Evolutionary conservation across 2,329 filamentous ascomycete species (phyloP), one percentile per base, ranked within the genome.

Genomic region (Tolypocladium ophioglossoides): DNA sequence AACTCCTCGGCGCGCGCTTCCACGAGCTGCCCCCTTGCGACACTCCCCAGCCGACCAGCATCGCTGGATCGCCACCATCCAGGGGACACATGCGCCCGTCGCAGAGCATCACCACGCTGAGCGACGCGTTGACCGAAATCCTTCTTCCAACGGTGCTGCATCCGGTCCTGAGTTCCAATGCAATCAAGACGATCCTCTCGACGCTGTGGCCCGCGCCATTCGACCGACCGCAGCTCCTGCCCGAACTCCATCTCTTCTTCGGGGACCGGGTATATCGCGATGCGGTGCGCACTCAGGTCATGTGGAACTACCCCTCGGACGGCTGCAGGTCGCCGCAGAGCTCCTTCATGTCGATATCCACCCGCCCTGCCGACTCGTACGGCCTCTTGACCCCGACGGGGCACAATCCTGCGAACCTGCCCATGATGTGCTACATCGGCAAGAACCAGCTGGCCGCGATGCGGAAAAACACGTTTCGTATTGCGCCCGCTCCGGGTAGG

Each of bases 201-300:
- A 74, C 67, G 1, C 63, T 82, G 6, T 83, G 70, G 68, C 72
- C 72, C 18, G 58, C 61, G 7, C 59, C 62, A 5, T 70, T 74
- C 57, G 56, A 55, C 50, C 63, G 59, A 39, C 57, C 64, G 2
- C 61, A 64, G 8, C 59, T 65, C 12, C 53, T 65, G 4, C 67
- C 72, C 3, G 72, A 78, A n/a, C 63, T 82, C 14, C 70, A 74
- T 56, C 58, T 82, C 2, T 75, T 74, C 58, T 82, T 79, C 58
- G 78, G 77, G 30, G 63, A 68, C 20, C 70, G 72, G 34, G 64
- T 70, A 16, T 78, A 76, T 58, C 66, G 66, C 22, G 72, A 72
- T 35, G 72, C 72, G 0, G 71, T 78, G n/a, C 73, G 74, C 46
- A 69, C 74, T 2, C 74, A 78, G 22, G 64, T 77, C n/a, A 57